These are phyloP conservation scores for Aspergillus sp. DNA, from an alignment of 2,329 filamentous ascomycete species.

Conservation along the genomic window DNA sequence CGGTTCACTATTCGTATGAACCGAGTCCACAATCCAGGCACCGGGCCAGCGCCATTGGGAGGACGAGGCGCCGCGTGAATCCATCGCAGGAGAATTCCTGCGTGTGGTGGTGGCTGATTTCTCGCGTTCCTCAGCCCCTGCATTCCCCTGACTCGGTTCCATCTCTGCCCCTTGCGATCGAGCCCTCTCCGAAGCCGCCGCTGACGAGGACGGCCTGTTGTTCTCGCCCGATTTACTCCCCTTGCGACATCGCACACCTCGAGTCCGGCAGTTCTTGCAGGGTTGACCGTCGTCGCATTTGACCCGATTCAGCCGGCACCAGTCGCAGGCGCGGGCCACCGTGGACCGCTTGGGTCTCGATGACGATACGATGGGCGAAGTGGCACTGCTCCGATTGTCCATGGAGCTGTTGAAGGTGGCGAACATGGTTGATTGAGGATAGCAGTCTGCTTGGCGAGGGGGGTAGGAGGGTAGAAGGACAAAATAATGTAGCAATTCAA, in stretches of 20 bases:
- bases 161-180: neutral
- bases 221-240: constrained; percentile 1
- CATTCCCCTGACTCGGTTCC: neutral
- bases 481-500: neutral
- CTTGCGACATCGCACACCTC: constrained; percentile 19
- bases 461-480: neutral
- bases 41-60: neutral
- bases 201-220: neutral
- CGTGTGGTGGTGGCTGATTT: neutral
- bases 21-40: neutral
- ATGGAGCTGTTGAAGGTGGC: neutral
- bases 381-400: neutral
- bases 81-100: neutral
- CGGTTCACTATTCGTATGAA: neutral
- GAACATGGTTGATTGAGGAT: neutral
- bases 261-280: constrained; percentile 22
- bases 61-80: neutral
- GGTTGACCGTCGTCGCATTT: constrained; percentile 26
- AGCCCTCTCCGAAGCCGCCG: neutral
- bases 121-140: neutral
- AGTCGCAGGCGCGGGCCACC: constrained; percentile 25
- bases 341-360: constrained; percentile 15
- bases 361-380: neutral
- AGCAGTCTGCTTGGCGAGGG: neutral
- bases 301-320: constrained; percentile 25